Conservation (phyloP, 2,329 filamentous ascomycete species). For the Teratosphaeriaceae sp. region DNA sequence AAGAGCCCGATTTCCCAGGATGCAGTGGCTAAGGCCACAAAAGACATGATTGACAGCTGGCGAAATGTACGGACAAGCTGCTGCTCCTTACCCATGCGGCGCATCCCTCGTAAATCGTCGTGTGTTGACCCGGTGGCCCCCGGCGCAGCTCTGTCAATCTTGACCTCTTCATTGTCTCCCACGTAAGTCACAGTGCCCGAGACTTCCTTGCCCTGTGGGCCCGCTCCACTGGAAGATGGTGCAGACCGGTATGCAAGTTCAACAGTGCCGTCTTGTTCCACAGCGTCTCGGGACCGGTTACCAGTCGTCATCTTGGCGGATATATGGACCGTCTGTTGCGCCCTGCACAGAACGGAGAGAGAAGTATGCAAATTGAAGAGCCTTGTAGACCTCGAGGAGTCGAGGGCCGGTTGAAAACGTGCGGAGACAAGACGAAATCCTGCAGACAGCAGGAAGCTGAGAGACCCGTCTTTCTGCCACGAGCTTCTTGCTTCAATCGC, state of each 20-base stretch:
- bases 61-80: conserved; percentile 15
- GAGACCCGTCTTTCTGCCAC: too few relatives aligned
- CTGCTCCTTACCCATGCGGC: conserved; percentile 18
- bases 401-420: too few relatives aligned
- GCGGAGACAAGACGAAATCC: too few relatives aligned
- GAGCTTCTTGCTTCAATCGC: too few relatives aligned
- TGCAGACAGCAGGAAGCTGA: too few relatives aligned
- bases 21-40: conserved; percentile 11
- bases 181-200: not conserved
- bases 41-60: conserved; percentile 12
- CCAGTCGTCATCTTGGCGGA: not conserved
- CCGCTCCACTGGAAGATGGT: not conserved
- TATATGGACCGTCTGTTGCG: not conserved
- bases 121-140: not conserved
- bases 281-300: not conserved
- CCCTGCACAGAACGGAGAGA: not conserved
- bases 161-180: not conserved
- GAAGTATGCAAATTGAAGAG: not conserved
- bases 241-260: not conserved
- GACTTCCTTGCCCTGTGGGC: not conserved
- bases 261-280: not conserved
- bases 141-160: not conserved
- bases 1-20: conserved; percentile 16
- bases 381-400: not conserved
- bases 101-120: conserved; percentile 9